Conservation (phyloP, 257 asterid species). For the Apocynum venetum region DNA sequence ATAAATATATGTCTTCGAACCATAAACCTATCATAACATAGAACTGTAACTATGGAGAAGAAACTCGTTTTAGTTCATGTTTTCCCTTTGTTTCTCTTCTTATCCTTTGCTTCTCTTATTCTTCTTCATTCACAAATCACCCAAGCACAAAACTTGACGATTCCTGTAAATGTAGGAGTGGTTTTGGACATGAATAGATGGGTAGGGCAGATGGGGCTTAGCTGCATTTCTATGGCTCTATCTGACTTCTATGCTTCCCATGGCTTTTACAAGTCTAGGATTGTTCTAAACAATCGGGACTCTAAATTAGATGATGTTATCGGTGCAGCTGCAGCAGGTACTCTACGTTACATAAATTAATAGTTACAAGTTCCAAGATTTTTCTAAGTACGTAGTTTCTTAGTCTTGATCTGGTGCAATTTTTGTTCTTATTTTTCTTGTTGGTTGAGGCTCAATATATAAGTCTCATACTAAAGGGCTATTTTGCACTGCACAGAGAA, state of each 20-base stretch:
- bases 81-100: not conserved
- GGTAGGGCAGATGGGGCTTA: slow-evolving; percentile 34
- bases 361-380: too few species aligned
- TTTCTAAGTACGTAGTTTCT: too few species aligned
- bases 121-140: slow-evolving; percentile 6
- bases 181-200: slow-evolving; percentile 37
- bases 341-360: too few species aligned
- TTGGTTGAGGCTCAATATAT: too few species aligned
- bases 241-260: slow-evolving; percentile 37
- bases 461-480: too few species aligned
- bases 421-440: too few species aligned
- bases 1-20: not conserved
- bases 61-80: not conserved
- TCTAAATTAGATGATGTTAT: slow-evolving; percentile 29
- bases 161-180: slow-evolving; percentile 40
- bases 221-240: slow-evolving; percentile 47
- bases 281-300: slow-evolving; percentile 31
- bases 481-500: too few species aligned
- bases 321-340: slow-evolving; percentile 57
- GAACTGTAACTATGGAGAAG: not conserved
- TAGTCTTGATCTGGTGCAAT: too few species aligned
- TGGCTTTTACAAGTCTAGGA: slow-evolving; percentile 29
- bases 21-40: not conserved
- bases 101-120: slow-evolving; percentile 6
- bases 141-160: slow-evolving; percentile 16